Percentiles rank a stretch among this genome's conserved stretches.
Evolutionary conservation across 805 yeast species (phyloP).

Genomic region (Torulaspora delbrueckii): DNA sequence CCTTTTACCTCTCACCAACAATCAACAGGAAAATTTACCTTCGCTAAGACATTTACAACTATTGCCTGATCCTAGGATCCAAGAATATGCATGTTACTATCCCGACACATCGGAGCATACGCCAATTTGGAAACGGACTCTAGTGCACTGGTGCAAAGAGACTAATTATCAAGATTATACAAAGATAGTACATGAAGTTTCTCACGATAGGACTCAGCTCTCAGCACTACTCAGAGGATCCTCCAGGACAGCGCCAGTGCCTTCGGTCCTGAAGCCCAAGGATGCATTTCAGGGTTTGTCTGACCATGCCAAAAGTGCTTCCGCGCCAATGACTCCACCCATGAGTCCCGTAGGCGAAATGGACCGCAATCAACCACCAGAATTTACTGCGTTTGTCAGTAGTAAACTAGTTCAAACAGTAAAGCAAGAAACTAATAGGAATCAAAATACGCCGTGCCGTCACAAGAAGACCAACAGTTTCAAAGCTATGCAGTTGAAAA

Average conservation of each 20-base stretch:
- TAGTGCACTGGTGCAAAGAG: slow-evolving; percentile 34
- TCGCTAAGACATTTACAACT: slow-evolving; percentile 32
- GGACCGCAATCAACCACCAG: slow-evolving; percentile 4
- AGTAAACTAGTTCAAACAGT: slow-evolving; percentile 31
- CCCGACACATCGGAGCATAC: slow-evolving; percentile 36
- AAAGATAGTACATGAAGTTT: slow-evolving; percentile 21
- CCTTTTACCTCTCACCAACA: background rate
- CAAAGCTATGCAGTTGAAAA: slow-evolving; percentile 35
- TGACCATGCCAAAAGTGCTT: slow-evolving; percentile 10
- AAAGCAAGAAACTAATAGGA: slow-evolving; percentile 15
- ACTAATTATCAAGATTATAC: slow-evolving; percentile 31
- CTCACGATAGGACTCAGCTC: slow-evolving; percentile 15
- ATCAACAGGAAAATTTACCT: slow-evolving; percentile 23
- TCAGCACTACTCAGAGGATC: slow-evolving; percentile 7
- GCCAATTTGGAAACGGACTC: slow-evolving; percentile 31
- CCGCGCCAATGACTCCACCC: slow-evolving; percentile 34
- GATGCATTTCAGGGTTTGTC: slow-evolving; percentile 27
- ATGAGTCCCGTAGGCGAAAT: slow-evolving; percentile 22
- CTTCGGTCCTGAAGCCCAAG: slow-evolving; percentile 29
- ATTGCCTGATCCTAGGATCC: slow-evolving; percentile 29
- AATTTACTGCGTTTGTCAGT: slow-evolving; percentile 28
- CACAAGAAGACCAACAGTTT: slow-evolving; percentile 37
- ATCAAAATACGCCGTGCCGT: slow-evolving; percentile 1
- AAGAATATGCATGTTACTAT: slow-evolving; percentile 30
- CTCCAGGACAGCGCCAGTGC: slow-evolving; percentile 8